Evolutionary conservation across 2,329 filamentous ascomycete genomes (phyloP).

Genomic region (Clarireedia paspali): DNA sequence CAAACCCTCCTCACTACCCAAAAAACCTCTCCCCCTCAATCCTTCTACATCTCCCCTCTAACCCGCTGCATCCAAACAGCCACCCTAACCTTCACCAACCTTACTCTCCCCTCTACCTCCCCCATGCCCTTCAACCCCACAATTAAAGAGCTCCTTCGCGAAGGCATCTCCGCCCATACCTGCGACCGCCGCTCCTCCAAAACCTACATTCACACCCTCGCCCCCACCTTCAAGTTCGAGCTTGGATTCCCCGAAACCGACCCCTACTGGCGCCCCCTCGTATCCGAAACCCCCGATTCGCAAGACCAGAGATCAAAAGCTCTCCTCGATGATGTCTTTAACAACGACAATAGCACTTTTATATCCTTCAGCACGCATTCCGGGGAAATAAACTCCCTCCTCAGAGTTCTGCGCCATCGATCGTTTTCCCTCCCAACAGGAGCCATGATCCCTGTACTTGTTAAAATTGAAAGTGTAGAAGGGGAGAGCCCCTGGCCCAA

Average conservation of each 20-base stretch:
- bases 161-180: conserved; percentile 61
- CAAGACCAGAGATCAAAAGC: conserved; percentile 42
- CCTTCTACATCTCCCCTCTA: conserved; percentile 58
- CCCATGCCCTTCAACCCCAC: conserved; percentile 45
- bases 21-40: conserved; percentile 52
- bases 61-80: conserved; percentile 56
- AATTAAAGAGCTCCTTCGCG: conserved; percentile 58
- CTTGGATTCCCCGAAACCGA: conserved; percentile 52
- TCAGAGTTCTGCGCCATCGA: conserved; percentile 51
- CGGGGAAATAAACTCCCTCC: conserved; percentile 46
- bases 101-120: conserved; percentile 41
- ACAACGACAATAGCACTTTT: conserved; percentile 43
- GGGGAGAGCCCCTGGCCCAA: conserved; percentile 10
- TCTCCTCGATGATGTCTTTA: conserved; percentile 50
- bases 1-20: conserved; percentile 40
- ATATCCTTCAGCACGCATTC: conserved; percentile 54
- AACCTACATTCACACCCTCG: conserved; percentile 39
- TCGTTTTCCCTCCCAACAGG: conserved; percentile 57
- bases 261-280: conserved; percentile 38
- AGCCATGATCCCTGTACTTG: conserved; percentile 59
- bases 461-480: conserved; percentile 44
- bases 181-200: conserved; percentile 56
- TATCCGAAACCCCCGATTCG: conserved; percentile 38
- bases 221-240: conserved; percentile 51
- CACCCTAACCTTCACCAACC: conserved; percentile 48